phyloP scores from a whole-genome alignment of 2,329 filamentous ascomycete species.

The Pseudocercospora cruenta region DNA sequence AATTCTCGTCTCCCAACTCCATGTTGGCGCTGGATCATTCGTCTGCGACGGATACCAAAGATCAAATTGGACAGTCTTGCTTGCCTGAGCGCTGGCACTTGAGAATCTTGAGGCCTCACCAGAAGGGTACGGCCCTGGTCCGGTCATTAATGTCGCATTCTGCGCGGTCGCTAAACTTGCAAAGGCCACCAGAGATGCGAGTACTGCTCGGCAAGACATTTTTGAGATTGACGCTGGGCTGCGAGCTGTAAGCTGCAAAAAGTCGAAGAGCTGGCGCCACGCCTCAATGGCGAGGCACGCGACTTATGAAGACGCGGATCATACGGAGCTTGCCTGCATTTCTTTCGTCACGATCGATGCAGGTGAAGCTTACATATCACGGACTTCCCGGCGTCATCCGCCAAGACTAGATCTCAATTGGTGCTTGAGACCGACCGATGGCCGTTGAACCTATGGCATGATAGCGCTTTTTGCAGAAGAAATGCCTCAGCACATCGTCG shows the following conservation, averaged over 20 bases:
- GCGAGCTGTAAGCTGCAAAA: background rate
- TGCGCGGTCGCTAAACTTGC: constrained; percentile 13
- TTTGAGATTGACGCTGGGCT: background rate
- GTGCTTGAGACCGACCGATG: background rate
- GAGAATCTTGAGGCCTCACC: background rate
- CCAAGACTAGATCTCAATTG: background rate
- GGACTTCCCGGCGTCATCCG: constrained; percentile 4
- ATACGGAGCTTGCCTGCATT: constrained; percentile 8
- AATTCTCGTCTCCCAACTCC: constrained; percentile 13
- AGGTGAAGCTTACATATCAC: constrained; percentile 13
- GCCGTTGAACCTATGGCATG: background rate
- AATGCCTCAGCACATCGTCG: constrained; percentile 1
- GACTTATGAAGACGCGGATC: constrained; percentile 6
- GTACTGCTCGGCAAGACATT: background rate
- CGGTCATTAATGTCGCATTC: constrained; percentile 15
- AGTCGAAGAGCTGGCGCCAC: background rate
- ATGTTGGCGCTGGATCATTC: constrained; percentile 13
- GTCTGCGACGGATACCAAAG: constrained; percentile 14
- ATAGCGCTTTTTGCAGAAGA: background rate
- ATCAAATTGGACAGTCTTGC: constrained; percentile 16
- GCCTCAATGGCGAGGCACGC: constrained; percentile 7
- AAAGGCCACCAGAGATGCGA: constrained; percentile 5
- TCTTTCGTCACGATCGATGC: constrained; percentile 8
- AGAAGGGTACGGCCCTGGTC: constrained; percentile 12
- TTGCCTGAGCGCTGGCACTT: background rate